Evolutionary conservation across 768 basidiomycete species (phyloP).

Genomic region (Hericium alpestre): DNA sequence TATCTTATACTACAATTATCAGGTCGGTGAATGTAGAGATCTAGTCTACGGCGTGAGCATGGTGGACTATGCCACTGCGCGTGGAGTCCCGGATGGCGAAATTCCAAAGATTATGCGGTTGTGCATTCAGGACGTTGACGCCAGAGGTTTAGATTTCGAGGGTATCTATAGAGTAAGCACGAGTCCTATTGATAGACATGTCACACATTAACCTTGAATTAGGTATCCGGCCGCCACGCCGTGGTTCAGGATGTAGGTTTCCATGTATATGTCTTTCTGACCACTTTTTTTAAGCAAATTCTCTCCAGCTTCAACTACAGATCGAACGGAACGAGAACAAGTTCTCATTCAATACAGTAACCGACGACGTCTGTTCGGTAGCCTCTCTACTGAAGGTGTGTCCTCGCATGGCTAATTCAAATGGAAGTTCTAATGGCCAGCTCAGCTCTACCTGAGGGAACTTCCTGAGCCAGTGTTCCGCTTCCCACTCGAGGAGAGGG

Average conservation of each 20-base stretch:
- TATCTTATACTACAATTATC: constrained; percentile 64
- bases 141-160: constrained; percentile 65
- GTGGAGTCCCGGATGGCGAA: constrained; percentile 59
- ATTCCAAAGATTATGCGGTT: constrained; percentile 73
- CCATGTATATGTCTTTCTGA: neutral
- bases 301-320: constrained; percentile 63
- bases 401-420: neutral
- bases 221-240: constrained; percentile 83
- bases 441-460: constrained; percentile 70
- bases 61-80: constrained; percentile 80
- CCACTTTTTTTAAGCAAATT: constrained; percentile 1
- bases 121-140: constrained; percentile 76
- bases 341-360: constrained; percentile 60
- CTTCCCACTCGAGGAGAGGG: constrained; percentile 68
- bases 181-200: neutral
- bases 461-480: constrained; percentile 85
- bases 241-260: constrained; percentile 63
- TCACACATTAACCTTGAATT: constrained; percentile 1
- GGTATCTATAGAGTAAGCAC: constrained; percentile 66
- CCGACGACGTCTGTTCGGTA: constrained; percentile 76
- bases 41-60: constrained; percentile 83
- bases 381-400: constrained; percentile 76
- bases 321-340: constrained; percentile 73
- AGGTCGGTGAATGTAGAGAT: constrained; percentile 79
- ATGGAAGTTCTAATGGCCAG: neutral